These are phyloP conservation scores for Brassica juncea DNA, from an alignment of 345 rosid genomes.

Conservation along the genomic window DNA sequence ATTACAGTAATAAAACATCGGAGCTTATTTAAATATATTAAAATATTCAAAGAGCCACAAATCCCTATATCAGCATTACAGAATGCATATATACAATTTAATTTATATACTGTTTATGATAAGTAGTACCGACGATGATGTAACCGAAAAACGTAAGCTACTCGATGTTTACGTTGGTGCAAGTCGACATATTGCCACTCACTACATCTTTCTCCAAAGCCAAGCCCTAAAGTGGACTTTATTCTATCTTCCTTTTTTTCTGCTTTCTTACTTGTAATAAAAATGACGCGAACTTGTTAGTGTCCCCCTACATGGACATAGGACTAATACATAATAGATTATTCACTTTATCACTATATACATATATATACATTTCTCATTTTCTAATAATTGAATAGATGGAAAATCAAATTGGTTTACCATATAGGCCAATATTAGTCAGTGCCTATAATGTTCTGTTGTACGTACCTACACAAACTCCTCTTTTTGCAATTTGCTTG, in stretches of 20 bases:
- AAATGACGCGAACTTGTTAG: not conserved
- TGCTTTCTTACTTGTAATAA: not conserved
- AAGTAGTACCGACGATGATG: not conserved
- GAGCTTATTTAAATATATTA: not conserved
- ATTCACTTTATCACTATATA: not conserved
- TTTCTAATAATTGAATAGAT: not conserved
- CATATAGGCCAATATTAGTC: constrained; percentile 5
- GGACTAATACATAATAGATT: constrained; percentile 11
- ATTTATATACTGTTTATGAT: not conserved
- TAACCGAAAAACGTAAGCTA: constrained; percentile 28
- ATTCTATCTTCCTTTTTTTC: constrained; percentile 14
- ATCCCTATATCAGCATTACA: not conserved
- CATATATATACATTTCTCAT: not conserved
- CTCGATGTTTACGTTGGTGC: constrained; percentile 30
- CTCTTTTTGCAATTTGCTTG: constrained; percentile 20
- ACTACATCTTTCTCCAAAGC: constrained; percentile 39
- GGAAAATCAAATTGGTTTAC: constrained; percentile 19
- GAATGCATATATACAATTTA: not conserved
- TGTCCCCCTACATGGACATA: constrained; percentile 3
- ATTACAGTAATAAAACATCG: not conserved
- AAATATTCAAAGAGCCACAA: not conserved
- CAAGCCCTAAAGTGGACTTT: constrained; percentile 32
- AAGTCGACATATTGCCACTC: constrained; percentile 39
- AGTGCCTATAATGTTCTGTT: not conserved
- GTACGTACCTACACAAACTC: constrained; percentile 18